A percentile compares a stretch with the other conserved stretches of the same genome.
These are phyloP conservation scores for Lentinus polychrous DNA, from an alignment of 1,284 basidiomycete genomes.

Conservation along the genomic window DNA sequence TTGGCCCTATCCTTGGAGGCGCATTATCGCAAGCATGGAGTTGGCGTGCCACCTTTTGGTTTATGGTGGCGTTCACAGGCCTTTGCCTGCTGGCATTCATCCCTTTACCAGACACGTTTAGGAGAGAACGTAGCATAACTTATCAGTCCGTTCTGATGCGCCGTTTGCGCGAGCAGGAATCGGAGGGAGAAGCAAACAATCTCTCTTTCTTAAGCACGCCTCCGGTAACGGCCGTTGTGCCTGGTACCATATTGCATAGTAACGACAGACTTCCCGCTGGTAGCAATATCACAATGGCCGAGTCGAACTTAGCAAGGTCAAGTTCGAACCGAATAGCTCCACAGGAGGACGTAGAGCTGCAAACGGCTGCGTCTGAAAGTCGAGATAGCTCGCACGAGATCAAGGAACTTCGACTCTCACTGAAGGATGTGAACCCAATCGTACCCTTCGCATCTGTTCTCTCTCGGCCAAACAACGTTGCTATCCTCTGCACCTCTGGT, in stretches of 20 bases:
- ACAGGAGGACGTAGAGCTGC: no score
- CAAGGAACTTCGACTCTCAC: conserved; percentile 45
- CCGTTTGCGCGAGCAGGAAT: conserved; percentile 16
- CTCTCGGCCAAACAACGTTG: conserved; percentile 56
- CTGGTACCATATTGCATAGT: neutral
- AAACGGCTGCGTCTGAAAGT: no score
- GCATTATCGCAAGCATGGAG: conserved; percentile 59
- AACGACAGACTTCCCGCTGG: conserved; percentile 11
- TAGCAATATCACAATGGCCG: no score
- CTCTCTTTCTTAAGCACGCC: neutral
- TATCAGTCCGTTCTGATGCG: conserved; percentile 58
- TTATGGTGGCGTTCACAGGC: conserved; percentile 61
- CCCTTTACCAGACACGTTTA: conserved; percentile 79
- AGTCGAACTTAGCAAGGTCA: no score
- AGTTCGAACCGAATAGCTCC: no score
- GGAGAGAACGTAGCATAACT: conserved; percentile 69
- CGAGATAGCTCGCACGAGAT: conserved; percentile 7
- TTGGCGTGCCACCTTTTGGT: conserved; percentile 82
- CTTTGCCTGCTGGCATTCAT: conserved; percentile 52
- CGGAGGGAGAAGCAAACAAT: neutral
- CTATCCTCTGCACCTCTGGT: conserved; percentile 69
- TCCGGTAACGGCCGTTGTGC: neutral
- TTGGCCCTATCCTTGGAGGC: conserved; percentile 73
- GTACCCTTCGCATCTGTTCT: conserved; percentile 54
- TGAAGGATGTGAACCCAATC: conserved; percentile 71